Conservation (phyloP, 164 flowering plant species). For the Platanus orientalis region DNA sequence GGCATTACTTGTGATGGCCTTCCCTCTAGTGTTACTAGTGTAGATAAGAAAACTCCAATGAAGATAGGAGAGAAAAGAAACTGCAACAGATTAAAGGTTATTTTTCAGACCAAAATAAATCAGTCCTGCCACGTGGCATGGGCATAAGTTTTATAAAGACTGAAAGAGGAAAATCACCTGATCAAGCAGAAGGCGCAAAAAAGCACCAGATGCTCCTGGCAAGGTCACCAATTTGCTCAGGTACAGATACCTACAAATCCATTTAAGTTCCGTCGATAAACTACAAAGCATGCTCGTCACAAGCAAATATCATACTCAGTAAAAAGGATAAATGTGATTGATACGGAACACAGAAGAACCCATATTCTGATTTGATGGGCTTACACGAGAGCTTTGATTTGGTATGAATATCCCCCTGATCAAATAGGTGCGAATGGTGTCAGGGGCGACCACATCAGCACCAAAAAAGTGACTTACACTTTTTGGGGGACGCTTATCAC, state of each 20-base stretch:
- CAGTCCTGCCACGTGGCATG: too few species aligned
- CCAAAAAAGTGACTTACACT: too few species aligned
- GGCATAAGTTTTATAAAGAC: neutral
- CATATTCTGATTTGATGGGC: too few species aligned
- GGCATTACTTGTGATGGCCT: constrained; percentile 73
- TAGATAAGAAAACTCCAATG: constrained; percentile 70
- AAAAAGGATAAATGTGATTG: too few species aligned
- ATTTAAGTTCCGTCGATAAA: neutral
- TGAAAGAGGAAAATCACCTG: constrained; percentile 41
- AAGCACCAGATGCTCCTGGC: constrained; percentile 72
- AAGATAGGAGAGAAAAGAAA: constrained; percentile 78
- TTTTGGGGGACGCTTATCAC: too few species aligned
- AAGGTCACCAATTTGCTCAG: constrained; percentile 61
- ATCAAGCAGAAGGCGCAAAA: constrained; percentile 69
- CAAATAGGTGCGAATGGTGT: too few species aligned
- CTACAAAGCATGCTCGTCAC: neutral
- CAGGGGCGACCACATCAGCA: too few species aligned
- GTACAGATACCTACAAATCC: constrained; percentile 56
- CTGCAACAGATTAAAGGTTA: constrained; percentile 33
- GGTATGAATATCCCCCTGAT: too few species aligned
- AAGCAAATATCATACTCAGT: too few species aligned
- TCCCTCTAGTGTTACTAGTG: constrained; percentile 73
- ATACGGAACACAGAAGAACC: too few species aligned
- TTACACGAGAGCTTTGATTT: too few species aligned
- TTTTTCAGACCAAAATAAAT: neutral